Percentiles rank a stretch among this genome's conserved stretches.
phyloP scores from a whole-genome alignment of 1,284 basidiomycete genomes.

The Golubevia sp. region DNA sequence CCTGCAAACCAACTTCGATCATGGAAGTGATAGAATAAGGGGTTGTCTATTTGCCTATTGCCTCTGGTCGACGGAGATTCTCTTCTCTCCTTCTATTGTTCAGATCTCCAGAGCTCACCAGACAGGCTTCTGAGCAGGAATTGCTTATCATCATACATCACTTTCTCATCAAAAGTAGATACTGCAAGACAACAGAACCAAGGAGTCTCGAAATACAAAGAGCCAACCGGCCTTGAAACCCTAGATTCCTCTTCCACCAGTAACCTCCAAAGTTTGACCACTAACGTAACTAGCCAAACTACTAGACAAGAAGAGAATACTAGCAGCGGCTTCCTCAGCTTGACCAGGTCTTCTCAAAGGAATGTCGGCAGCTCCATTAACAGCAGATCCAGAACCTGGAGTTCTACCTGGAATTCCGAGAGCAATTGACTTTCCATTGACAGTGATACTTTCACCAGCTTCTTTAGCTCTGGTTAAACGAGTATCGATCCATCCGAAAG shows the following conservation, averaged over 20 bases:
- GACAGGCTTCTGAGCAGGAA: too few relatives aligned
- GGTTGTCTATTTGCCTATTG: too few relatives aligned
- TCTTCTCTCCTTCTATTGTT: too few relatives aligned
- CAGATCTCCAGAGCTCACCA: too few relatives aligned
- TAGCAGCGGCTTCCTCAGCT: slow-evolving; percentile 38
- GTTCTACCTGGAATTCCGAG: slow-evolving; percentile 59
- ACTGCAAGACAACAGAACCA: too few relatives aligned
- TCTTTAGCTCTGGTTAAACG: slow-evolving; percentile 75
- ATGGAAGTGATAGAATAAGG: too few relatives aligned
- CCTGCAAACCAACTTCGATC: too few relatives aligned
- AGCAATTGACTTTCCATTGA: slow-evolving; percentile 80
- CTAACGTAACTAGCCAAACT: slow-evolving; percentile 41
- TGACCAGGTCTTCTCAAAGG: slow-evolving; percentile 42
- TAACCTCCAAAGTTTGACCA: slow-evolving; percentile 51
- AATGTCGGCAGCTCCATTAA: slow-evolving; percentile 43
- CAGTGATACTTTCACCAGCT: slow-evolving; percentile 74
- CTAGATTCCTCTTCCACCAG: slow-evolving; percentile 47
- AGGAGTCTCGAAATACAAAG: too few relatives aligned
- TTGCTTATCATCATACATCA: too few relatives aligned
- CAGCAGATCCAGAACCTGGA: slow-evolving; percentile 1
- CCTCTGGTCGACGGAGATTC: too few relatives aligned
- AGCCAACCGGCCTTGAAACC: slow-evolving; percentile 68
- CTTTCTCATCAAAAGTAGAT: too few relatives aligned
- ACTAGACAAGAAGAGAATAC: slow-evolving; percentile 43
- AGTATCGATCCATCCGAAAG: slow-evolving; percentile 77